phyloP scores from a whole-genome alignment of 768 basidiomycete genomes.

The Austroboletus festivus region DNA sequence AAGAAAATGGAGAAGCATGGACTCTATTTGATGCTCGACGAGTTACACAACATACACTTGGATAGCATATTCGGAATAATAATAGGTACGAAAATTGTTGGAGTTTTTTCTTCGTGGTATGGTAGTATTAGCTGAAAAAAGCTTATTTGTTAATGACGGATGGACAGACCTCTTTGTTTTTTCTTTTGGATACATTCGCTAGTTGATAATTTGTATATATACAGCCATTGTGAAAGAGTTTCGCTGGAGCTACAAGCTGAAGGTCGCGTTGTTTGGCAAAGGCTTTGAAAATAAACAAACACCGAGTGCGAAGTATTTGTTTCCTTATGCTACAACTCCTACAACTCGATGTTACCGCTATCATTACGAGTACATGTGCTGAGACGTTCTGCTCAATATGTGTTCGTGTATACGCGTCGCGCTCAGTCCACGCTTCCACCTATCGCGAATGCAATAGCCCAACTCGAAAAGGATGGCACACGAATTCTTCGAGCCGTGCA shows the following conservation, averaged over 20 bases:
- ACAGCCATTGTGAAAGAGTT: not conserved
- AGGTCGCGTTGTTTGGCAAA: conserved; percentile 13
- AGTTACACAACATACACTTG: not conserved
- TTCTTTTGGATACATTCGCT: too few relatives aligned
- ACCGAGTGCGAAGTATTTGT: too few relatives aligned
- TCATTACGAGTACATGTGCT: too few relatives aligned
- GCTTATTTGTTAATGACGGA: too few relatives aligned
- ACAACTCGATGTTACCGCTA: conserved; percentile 14
- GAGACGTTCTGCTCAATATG: conserved; percentile 11
- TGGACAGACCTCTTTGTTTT: too few relatives aligned
- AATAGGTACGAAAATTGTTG: too few relatives aligned
- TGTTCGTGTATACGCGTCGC: conserved; percentile 8
- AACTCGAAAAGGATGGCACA: conserved; percentile 42
- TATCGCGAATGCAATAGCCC: conserved; percentile 12
- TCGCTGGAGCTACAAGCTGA: not conserved
- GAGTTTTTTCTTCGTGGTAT: too few relatives aligned
- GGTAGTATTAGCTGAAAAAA: too few relatives aligned
- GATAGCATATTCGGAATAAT: not conserved
- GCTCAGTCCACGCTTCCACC: conserved; percentile 12
- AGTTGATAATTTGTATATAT: not conserved
- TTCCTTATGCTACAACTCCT: not conserved
- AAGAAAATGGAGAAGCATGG: too few relatives aligned
- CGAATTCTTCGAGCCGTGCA: conserved; percentile 54
- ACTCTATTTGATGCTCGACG: not conserved
- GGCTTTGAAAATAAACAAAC: conserved; percentile 16